phyloP scores from a whole-genome alignment of 345 rosid genomes.

The Populus tremula region DNA sequence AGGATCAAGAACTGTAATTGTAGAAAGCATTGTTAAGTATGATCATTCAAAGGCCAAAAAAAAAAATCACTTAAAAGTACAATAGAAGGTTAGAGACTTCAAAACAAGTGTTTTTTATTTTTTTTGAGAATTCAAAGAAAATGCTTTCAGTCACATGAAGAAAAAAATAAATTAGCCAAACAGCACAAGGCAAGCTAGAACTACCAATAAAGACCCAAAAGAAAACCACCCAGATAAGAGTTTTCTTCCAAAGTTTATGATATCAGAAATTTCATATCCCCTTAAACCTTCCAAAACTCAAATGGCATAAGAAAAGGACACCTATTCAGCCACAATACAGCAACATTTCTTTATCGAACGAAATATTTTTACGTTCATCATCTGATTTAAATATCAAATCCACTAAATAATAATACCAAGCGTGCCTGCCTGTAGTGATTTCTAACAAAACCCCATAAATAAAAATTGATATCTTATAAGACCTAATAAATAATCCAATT shows the following conservation, averaged over 20 bases:
- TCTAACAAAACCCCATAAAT: neutral
- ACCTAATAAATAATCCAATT: neutral
- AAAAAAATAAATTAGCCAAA: neutral
- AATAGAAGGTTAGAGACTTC: neutral
- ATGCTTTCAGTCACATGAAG: neutral
- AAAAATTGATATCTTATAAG: neutral
- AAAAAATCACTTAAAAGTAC: neutral
- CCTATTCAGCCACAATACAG: neutral
- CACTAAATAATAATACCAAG: neutral
- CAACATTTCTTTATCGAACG: neutral
- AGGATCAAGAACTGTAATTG: conserved; percentile 46
- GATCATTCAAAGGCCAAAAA: neutral
- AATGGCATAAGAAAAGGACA: neutral
- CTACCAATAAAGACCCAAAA: neutral
- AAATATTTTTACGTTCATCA: no score
- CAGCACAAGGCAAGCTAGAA: neutral
- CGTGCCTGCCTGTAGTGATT: neutral
- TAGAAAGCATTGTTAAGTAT: conserved; percentile 10
- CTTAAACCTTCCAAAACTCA: neutral
- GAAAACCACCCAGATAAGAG: neutral
- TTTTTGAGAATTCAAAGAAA: no score
- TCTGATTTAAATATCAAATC: no score
- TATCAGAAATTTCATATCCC: neutral
- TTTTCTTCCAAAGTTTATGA: neutral
- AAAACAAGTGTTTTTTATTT: no score